Evolutionary conservation across 2,329 filamentous ascomycete genomes (phyloP).

Genomic region (Ophiostoma sp.): DNA sequence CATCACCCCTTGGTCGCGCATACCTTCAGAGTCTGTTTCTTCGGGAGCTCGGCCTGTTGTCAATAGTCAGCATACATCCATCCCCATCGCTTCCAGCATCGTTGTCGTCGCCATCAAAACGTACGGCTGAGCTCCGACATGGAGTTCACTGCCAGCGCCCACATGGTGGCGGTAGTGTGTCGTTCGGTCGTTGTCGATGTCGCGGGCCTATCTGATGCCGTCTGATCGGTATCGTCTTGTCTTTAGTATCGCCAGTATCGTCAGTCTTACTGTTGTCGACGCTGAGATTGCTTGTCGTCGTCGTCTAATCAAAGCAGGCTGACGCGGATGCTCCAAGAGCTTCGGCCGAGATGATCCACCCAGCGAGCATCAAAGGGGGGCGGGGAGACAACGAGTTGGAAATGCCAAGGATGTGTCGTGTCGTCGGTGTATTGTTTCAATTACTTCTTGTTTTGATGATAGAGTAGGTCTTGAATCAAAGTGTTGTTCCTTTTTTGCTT

Average conservation of each 20-base stretch:
- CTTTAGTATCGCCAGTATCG: background rate
- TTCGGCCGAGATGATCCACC: constrained; percentile 20
- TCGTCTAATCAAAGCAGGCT: constrained; percentile 5
- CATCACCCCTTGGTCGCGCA: background rate
- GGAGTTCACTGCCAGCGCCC: constrained; percentile 15
- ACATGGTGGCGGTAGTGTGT: constrained; percentile 3
- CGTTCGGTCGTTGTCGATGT: constrained; percentile 1
- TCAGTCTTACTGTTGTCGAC: background rate
- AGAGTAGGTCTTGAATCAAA: background rate
- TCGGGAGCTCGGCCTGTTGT: constrained; percentile 41
- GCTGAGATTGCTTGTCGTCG: constrained; percentile 8
- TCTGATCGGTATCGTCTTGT: background rate
- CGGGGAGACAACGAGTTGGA: background rate
- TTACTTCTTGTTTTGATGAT: background rate
- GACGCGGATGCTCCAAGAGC: constrained; percentile 21
- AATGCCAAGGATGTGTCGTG: background rate
- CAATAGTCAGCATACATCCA: constrained; percentile 14
- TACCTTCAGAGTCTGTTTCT: constrained; percentile 46
- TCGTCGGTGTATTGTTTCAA: background rate
- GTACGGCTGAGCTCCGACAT: constrained; percentile 14
- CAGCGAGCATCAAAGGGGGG: constrained; percentile 16
- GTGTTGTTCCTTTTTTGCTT: background rate
- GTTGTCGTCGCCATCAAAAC: background rate
- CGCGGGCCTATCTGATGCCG: background rate
- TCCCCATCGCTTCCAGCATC: background rate